These are phyloP conservation scores for barrel medic (Medicago truncatula) DNA, from an alignment of 306 rosid genomes.

Conservation along the genomic window DNA sequence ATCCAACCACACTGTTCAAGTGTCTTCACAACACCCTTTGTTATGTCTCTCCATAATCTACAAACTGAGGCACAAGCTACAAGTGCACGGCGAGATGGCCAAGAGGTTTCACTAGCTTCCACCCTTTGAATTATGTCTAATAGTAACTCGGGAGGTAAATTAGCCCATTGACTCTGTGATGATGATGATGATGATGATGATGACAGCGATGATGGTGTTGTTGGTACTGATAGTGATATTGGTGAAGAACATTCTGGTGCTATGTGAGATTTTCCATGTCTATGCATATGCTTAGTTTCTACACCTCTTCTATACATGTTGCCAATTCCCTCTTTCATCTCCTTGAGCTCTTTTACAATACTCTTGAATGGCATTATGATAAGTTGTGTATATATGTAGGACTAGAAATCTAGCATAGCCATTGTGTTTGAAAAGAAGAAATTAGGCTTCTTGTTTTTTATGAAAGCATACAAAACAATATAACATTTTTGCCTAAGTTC, in stretches of 20 bases:
- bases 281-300: slow-evolving; percentile 50
- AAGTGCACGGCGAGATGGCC: slow-evolving; percentile 84
- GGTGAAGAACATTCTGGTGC: slow-evolving; percentile 71
- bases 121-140: slow-evolving; percentile 84
- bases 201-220: slow-evolving; percentile 31
- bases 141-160: slow-evolving; percentile 83
- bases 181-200: slow-evolving; percentile 19
- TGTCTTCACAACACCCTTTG: slow-evolving; percentile 79
- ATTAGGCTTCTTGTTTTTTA: background rate
- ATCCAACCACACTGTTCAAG: slow-evolving; percentile 81
- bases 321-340: slow-evolving; percentile 61
- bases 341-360: slow-evolving; percentile 63
- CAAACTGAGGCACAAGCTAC: slow-evolving; percentile 95
- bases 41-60: slow-evolving; percentile 76
- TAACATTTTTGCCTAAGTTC: slow-evolving; percentile 20
- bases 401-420: slow-evolving; percentile 38
- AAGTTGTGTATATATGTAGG: slow-evolving; percentile 2
- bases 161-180: slow-evolving; percentile 72
- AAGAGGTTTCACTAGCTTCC: slow-evolving; percentile 73
- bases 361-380: slow-evolving; percentile 65
- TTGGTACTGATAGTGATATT: slow-evolving; percentile 25
- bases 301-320: slow-evolving; percentile 59
- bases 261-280: slow-evolving; percentile 74
- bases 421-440: slow-evolving; percentile 21
- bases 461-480: background rate